Conservation (phyloP, 2,329 filamentous ascomycete genomes). For the Alternaria ethzedia region DNA sequence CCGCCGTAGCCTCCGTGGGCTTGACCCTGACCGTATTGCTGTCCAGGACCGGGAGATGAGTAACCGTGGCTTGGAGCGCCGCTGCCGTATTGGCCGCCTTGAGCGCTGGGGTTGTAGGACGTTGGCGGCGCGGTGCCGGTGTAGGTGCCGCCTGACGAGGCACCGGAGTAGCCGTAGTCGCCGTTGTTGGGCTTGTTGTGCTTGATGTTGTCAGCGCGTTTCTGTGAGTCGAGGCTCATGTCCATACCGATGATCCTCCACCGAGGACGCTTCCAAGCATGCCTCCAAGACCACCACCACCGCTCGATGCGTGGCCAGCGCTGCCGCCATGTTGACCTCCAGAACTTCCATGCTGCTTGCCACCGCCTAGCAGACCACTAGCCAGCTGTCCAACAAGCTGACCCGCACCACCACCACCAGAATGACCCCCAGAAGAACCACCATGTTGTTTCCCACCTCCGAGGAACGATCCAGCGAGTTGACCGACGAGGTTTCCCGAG, state of each 20-base stretch:
- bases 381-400: slow-evolving; percentile 62
- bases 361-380: slow-evolving; percentile 53
- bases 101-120: slow-evolving; percentile 60
- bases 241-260: slow-evolving; percentile 41
- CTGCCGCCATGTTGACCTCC: slow-evolving; percentile 53
- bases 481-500: slow-evolving; percentile 56
- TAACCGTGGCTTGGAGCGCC: slow-evolving; percentile 29
- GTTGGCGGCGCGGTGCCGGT: slow-evolving; percentile 68
- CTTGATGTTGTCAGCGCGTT: slow-evolving; percentile 20
- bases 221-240: not conserved
- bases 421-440: slow-evolving; percentile 27
- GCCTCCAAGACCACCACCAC: slow-evolving; percentile 29
- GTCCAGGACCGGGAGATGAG: slow-evolving; percentile 25
- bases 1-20: slow-evolving; percentile 16
- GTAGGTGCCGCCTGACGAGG: slow-evolving; percentile 60
- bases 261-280: slow-evolving; percentile 45
- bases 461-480: slow-evolving; percentile 59
- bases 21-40: slow-evolving; percentile 25
- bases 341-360: slow-evolving; percentile 53
- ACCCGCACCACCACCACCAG: slow-evolving; percentile 42
- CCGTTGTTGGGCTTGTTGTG: slow-evolving; percentile 51
- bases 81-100: slow-evolving; percentile 29
- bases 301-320: slow-evolving; percentile 36
- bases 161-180: slow-evolving; percentile 64
- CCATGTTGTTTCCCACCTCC: slow-evolving; percentile 42